phyloP scores from a whole-genome alignment of 805 yeast genomes.

The Grigorovia humatica region DNA sequence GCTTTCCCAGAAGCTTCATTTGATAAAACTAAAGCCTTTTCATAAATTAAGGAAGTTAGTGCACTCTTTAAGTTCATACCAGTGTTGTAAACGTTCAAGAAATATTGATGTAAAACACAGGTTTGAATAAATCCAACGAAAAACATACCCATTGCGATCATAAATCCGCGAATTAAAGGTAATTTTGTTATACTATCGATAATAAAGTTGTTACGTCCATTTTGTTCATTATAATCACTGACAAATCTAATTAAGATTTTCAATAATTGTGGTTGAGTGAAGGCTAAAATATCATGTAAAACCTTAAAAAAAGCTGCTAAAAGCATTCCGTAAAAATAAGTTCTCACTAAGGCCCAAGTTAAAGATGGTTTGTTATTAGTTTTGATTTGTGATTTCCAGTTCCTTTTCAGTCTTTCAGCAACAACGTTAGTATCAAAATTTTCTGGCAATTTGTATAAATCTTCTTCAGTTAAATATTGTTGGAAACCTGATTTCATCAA shows the following conservation, averaged over 20 bases:
- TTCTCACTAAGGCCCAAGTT: slow-evolving; percentile 46
- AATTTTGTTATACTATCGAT: background rate
- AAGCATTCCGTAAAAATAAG: slow-evolving; percentile 66
- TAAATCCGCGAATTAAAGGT: slow-evolving; percentile 64
- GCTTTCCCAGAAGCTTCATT: slow-evolving; percentile 61
- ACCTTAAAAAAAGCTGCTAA: slow-evolving; percentile 65
- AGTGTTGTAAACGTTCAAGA: slow-evolving; percentile 59
- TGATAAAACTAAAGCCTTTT: slow-evolving; percentile 57
- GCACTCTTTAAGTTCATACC: slow-evolving; percentile 72
- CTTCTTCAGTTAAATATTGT: slow-evolving; percentile 42
- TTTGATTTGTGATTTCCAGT: slow-evolving; percentile 53
- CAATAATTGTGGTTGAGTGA: slow-evolving; percentile 78
- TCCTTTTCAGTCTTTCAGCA: slow-evolving; percentile 37
- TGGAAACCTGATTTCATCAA: slow-evolving; percentile 71
- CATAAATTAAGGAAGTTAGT: slow-evolving; percentile 54
- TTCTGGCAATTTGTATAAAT: slow-evolving; percentile 71
- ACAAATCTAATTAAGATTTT: slow-evolving; percentile 54
- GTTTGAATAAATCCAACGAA: slow-evolving; percentile 69
- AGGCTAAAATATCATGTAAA: slow-evolving; percentile 68
- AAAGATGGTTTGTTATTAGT: slow-evolving; percentile 40
- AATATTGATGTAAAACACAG: slow-evolving; percentile 66
- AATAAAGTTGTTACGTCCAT: slow-evolving; percentile 6
- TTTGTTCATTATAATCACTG: slow-evolving; percentile 33
- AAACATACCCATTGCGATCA: slow-evolving; percentile 71
- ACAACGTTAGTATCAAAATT: slow-evolving; percentile 48